Base-by-base conservation (phyloP, 768 basidiomycete genomes). In the Tephrocybe sp. region DNA sequence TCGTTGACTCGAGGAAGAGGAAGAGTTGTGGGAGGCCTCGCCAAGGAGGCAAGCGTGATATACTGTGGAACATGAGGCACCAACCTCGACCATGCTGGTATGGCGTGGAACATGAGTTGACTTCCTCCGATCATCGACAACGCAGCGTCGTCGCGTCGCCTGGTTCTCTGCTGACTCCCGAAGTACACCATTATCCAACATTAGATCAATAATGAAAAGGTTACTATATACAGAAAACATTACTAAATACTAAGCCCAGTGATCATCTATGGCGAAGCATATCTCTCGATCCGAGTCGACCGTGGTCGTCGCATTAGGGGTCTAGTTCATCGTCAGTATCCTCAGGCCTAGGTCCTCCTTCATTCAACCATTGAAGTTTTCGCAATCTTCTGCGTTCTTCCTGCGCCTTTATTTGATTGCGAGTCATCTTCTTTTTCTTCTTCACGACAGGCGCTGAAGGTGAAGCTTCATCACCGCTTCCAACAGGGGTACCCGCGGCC, bases 341-440 rank as follows among this genome's bases (percentile, higher is more conserved):
- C 65, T 91, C 89, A 52, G 89, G 89, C 60, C 84, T 87, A 39
- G 83, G 79, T 3, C 93, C 93, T 47, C 93, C 93, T 62, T 80
- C 80, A 24, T 77, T 84, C 53, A 96, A 73, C 93, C 93, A 96
- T 50, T 80, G 73, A 53, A 94, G 65, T 73, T 93, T 92, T 62
- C 92, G 79, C 62, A 84, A 64, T 62, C 85, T 77, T 65, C 90
- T 78, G 54, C 95, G 78, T 68, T 94, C 95, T 67, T 94, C 93
- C 68, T 83, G 86, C 4, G 81, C 91, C 70, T 98, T 98, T 56
- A 87, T 21, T 67, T 96, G 90, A 69, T 93, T 93, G 42, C 90
- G 80, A n/a, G 90, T 92, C 66, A 77, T 33, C 74, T 93, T 96
- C 78, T 96, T 96, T 77, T 94, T 95, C 78, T 88, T 58, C 28